These are phyloP conservation scores for Chaetoceros muelleri DNA, from an alignment of 108 stramenopile genomes.

Conservation along the genomic window DNA sequence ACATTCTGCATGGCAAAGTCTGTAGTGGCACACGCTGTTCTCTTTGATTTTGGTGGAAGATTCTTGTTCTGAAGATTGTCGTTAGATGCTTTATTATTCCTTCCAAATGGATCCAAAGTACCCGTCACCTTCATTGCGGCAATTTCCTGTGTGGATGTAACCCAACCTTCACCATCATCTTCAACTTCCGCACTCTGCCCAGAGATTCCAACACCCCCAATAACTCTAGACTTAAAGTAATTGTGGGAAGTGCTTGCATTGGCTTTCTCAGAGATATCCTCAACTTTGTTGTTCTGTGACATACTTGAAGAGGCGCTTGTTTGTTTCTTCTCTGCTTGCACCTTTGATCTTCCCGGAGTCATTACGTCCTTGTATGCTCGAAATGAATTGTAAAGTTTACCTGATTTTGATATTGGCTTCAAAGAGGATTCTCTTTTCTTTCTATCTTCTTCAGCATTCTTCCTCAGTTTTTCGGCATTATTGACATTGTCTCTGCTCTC, in stretches of 20 bases:
- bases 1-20: slow-evolving; percentile 99
- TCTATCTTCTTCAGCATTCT: slow-evolving; percentile 16
- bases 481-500: slow-evolving; percentile 6
- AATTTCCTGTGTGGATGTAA: slow-evolving; percentile 63
- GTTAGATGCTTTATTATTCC: slow-evolving; percentile 1
- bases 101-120: slow-evolving; percentile 18
- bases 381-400: slow-evolving; percentile 66
- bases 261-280: not conserved
- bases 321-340: slow-evolving; percentile 3
- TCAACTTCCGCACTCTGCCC: slow-evolving; percentile 49
- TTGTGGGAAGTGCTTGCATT: not conserved
- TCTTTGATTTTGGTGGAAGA: slow-evolving; percentile 36
- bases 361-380: slow-evolving; percentile 44
- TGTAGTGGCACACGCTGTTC: slow-evolving; percentile 91
- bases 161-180: slow-evolving; percentile 89
- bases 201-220: slow-evolving; percentile 27
- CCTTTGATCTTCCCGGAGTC: slow-evolving; percentile 18
- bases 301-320: not conserved
- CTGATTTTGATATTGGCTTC: slow-evolving; percentile 36
- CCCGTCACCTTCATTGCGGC: slow-evolving; percentile 40
- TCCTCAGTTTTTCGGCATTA: not conserved
- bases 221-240: slow-evolving; percentile 40
- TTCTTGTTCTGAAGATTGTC: slow-evolving; percentile 7
- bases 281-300: not conserved
- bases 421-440: slow-evolving; percentile 24